phyloP scores from a whole-genome alignment of 177 flowering plant species.

The Vitis hybrid region DNA sequence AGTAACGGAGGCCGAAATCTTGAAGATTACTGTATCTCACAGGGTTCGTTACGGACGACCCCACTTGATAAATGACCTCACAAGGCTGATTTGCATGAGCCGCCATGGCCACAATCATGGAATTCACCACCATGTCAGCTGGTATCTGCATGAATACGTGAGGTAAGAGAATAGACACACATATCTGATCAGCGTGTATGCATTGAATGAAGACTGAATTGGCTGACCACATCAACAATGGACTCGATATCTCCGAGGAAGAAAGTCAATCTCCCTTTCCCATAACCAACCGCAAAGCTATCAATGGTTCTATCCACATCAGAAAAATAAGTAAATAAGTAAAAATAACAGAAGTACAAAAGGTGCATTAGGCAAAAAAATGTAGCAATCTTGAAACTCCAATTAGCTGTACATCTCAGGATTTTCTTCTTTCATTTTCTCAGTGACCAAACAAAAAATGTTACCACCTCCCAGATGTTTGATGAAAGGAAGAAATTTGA shows the following conservation, averaged over 20 bases:
- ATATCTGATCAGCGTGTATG: neutral
- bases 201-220: neutral
- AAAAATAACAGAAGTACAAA: neutral
- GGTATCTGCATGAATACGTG: slow-evolving; percentile 58
- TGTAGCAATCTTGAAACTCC: too few relatives aligned
- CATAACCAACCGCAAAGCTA: slow-evolving; percentile 54
- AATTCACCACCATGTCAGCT: slow-evolving; percentile 85
- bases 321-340: neutral
- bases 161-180: neutral
- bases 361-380: too few relatives aligned
- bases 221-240: slow-evolving; percentile 54
- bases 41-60: slow-evolving; percentile 65
- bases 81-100: slow-evolving; percentile 44
- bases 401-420: neutral
- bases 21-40: slow-evolving; percentile 25
- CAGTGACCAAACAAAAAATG: neutral
- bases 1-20: slow-evolving; percentile 42
- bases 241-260: slow-evolving; percentile 47
- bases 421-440: slow-evolving; percentile 1
- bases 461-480: neutral
- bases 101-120: slow-evolving; percentile 58
- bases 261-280: slow-evolving; percentile 60
- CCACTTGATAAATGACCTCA: slow-evolving; percentile 58
- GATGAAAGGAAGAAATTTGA: neutral
- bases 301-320: slow-evolving; percentile 55